Conservation (phyloP, 805 yeast genomes). For the Candida piceae region DNA sequence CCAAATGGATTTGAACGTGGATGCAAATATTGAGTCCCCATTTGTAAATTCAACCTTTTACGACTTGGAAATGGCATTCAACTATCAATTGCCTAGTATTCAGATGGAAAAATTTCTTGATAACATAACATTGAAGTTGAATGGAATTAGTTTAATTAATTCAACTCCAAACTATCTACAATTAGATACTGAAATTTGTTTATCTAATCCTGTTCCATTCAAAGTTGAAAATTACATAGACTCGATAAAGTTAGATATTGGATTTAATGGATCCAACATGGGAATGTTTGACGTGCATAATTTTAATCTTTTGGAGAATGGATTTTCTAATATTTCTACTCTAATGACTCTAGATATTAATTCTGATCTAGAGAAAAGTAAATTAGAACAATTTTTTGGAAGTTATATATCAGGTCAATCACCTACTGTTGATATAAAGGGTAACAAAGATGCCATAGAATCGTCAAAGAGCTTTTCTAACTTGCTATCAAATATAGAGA, state of each 20-base stretch:
- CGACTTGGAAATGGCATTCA: background rate
- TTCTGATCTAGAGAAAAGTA: constrained; percentile 13
- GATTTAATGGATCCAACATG: constrained; percentile 30
- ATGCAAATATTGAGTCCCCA: constrained; percentile 20
- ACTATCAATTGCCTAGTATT: background rate
- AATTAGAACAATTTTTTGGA: constrained; percentile 34
- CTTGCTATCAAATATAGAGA: too few relatives aligned
- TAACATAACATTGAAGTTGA: constrained; percentile 5
- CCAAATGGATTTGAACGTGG: constrained; percentile 11
- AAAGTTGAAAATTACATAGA: constrained; percentile 24
- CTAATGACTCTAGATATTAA: constrained; percentile 14
- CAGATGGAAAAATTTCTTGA: constrained; percentile 3
- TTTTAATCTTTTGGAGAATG: constrained; percentile 18
- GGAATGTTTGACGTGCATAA: constrained; percentile 28
- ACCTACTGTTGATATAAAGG: constrained; percentile 28
- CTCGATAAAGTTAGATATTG: constrained; percentile 13
- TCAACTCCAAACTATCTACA: constrained; percentile 23
- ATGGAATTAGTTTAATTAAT: constrained; percentile 20
- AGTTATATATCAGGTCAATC: constrained; percentile 34
- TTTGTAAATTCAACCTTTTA: constrained; percentile 15
- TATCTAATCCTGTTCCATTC: constrained; percentile 32
- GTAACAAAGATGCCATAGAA: constrained; percentile 22
- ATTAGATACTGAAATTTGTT: constrained; percentile 27
- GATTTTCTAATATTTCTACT: constrained; percentile 18
- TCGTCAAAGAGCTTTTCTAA: constrained; percentile 23